A percentile compares a stretch with the other conserved stretches of the same genome.
phyloP scores from a whole-genome alignment of 2,329 filamentous ascomycete species.

The Pezicula radicicola region DNA sequence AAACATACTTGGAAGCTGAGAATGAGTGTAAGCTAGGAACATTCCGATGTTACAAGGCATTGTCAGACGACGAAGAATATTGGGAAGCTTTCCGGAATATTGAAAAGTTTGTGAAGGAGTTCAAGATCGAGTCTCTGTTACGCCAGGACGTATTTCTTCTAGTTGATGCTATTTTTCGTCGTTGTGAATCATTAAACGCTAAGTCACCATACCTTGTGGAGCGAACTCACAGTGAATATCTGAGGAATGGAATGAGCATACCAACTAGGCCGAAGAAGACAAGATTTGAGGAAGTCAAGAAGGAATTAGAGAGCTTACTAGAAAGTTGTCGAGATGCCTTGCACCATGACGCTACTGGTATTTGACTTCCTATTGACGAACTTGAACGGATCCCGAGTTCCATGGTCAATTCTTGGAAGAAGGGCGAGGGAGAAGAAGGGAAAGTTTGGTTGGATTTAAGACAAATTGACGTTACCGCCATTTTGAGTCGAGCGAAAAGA shows the following conservation, averaged over 20 bases:
- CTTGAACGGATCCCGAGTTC: constrained; percentile 70
- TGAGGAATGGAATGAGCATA: constrained; percentile 63
- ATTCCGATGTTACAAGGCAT: constrained; percentile 71
- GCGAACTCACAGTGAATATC: constrained; percentile 71
- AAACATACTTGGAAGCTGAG: no score
- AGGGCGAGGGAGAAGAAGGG: constrained; percentile 69
- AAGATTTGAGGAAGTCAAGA: constrained; percentile 80
- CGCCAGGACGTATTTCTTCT: constrained; percentile 72
- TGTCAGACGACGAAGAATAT: constrained; percentile 62
- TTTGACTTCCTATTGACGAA: constrained; percentile 71
- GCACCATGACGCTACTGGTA: constrained; percentile 50
- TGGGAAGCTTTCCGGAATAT: constrained; percentile 72
- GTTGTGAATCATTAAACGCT: constrained; percentile 57
- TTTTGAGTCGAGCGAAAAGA: no score
- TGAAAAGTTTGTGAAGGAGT: constrained; percentile 69
- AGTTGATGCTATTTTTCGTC: constrained; percentile 51
- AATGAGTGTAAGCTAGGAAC: no score
- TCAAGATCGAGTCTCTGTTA: constrained; percentile 72
- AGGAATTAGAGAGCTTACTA: constrained; percentile 67
- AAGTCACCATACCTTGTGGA: constrained; percentile 69
- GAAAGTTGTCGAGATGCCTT: constrained; percentile 72
- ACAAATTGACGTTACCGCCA: no score
- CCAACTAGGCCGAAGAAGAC: constrained; percentile 62
- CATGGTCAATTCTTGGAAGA: constrained; percentile 60
- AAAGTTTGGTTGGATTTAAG: constrained; percentile 49